Evolutionary conservation across 805 yeast genomes (phyloP).

Genomic region (Brettanomyces bruxellensis): DNA sequence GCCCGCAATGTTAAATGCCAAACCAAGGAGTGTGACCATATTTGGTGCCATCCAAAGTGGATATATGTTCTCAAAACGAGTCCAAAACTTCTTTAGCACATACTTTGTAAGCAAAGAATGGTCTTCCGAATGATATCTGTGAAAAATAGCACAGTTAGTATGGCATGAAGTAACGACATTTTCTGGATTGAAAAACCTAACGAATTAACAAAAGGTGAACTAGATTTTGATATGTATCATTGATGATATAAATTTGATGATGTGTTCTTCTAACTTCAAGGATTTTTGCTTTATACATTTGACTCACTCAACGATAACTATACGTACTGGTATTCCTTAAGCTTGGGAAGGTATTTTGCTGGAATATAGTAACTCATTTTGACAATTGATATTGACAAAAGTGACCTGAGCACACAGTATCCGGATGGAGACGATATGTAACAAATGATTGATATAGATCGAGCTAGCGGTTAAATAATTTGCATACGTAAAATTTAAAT

Average conservation of each 20-base stretch:
- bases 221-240: too few species aligned
- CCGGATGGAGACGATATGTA: too few species aligned
- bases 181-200: too few species aligned
- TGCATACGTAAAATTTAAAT: too few species aligned
- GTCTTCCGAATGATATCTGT: slow-evolving; percentile 61
- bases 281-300: too few species aligned
- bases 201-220: too few species aligned
- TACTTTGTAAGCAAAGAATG: slow-evolving; percentile 68
- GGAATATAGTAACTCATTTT: slow-evolving; percentile 43
- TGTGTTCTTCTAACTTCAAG: too few species aligned
- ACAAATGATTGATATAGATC: too few species aligned
- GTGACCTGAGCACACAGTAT: too few species aligned
- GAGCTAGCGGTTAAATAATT: too few species aligned
- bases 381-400: background rate
- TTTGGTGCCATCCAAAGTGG: slow-evolving; percentile 92
- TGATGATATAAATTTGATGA: slow-evolving; percentile 12
- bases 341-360: slow-evolving; percentile 30
- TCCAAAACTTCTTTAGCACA: slow-evolving; percentile 78
- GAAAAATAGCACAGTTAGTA: background rate
- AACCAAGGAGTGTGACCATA: slow-evolving; percentile 74
- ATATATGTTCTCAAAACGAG: slow-evolving; percentile 57
- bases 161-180: slow-evolving; percentile 5
- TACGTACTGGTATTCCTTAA: slow-evolving; percentile 34
- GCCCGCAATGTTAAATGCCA: slow-evolving; percentile 60
- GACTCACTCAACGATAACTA: too few species aligned